Percentiles rank a stretch among this genome's conserved stretches.
phyloP scores from a whole-genome alignment of 495 filamentous ascomycete genomes.

The Annulohypoxylon bovei region DNA sequence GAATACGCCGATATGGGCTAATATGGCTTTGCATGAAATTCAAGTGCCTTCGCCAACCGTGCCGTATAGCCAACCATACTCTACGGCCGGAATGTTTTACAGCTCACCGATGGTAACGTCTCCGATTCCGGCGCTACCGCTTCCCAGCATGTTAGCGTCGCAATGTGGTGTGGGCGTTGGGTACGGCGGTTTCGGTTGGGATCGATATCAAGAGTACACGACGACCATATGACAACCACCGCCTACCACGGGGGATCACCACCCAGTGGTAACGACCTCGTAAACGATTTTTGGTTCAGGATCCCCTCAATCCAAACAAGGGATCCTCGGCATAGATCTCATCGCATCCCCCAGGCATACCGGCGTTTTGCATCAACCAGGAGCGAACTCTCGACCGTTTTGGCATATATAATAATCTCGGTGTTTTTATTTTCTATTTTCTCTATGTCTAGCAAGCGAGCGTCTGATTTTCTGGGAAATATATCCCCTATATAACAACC shows the following conservation, averaged over 20 bases:
- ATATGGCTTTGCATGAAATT: slow-evolving; percentile 74
- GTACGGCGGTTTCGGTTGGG: slow-evolving; percentile 83
- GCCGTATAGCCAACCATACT: slow-evolving; percentile 82
- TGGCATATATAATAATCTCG: slow-evolving; percentile 41
- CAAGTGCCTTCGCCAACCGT: slow-evolving; percentile 77
- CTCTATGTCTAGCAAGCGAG: slow-evolving; percentile 53
- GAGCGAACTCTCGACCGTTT: slow-evolving; percentile 49
- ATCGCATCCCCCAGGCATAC: slow-evolving; percentile 46
- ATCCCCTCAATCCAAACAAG: slow-evolving; percentile 32
- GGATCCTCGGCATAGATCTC: slow-evolving; percentile 43
- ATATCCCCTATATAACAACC: slow-evolving; percentile 50
- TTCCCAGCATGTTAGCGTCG: slow-evolving; percentile 88
- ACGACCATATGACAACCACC: slow-evolving; percentile 72
- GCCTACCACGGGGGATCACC: slow-evolving; percentile 48
- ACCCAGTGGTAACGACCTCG: slow-evolving; percentile 54
- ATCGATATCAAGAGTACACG: slow-evolving; percentile 69
- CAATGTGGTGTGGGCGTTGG: slow-evolving; percentile 81
- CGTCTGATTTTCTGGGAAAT: slow-evolving; percentile 46
- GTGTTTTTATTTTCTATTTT: slow-evolving; percentile 39
- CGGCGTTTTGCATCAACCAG: slow-evolving; percentile 55
- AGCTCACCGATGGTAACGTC: slow-evolving; percentile 70
- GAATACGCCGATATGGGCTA: slow-evolving; percentile 80
- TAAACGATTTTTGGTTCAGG: slow-evolving; percentile 35
- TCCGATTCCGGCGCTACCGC: slow-evolving; percentile 78
- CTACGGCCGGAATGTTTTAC: slow-evolving; percentile 71